Conservation (phyloP, 495 filamentous ascomycete species). For the Halenospora varia region DNA sequence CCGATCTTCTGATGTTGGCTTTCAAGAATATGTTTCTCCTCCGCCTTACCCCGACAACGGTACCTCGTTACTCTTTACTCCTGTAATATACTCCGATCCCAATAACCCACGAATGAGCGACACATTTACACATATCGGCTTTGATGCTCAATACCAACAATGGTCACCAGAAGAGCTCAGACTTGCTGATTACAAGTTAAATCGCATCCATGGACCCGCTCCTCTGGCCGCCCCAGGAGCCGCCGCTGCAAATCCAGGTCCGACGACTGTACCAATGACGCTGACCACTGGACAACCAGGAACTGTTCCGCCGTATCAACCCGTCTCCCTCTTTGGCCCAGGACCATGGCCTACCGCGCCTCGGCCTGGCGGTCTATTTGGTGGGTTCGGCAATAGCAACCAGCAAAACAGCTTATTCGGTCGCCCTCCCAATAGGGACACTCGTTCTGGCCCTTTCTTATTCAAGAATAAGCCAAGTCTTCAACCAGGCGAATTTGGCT, state of each 20-base stretch:
- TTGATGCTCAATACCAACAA: not conserved
- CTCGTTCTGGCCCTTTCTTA: no score
- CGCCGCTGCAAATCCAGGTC: no score
- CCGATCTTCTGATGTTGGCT: not conserved
- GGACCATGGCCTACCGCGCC: no score
- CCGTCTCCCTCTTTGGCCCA: no score
- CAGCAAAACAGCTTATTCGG: no score
- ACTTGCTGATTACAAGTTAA: slow-evolving; percentile 7
- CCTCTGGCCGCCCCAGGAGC: no score
- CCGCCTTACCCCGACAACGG: not conserved
- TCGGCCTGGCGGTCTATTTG: not conserved
- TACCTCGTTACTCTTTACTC: not conserved
- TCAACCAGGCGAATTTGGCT: not conserved
- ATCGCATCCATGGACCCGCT: not conserved
- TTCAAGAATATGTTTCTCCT: not conserved
- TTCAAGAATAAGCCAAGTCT: not conserved
- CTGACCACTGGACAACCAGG: not conserved
- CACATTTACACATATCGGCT: slow-evolving; percentile 3
- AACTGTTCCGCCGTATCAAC: not conserved
- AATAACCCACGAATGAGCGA: not conserved
- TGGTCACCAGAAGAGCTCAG: slow-evolving; percentile 15
- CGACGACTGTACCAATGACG: no score
- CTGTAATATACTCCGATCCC: not conserved
- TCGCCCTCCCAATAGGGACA: no score
- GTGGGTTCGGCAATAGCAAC: no score